Evolutionary conservation across 73 alveolate species (phyloP).

Genomic region (Blepharisma japonicum): DNA sequence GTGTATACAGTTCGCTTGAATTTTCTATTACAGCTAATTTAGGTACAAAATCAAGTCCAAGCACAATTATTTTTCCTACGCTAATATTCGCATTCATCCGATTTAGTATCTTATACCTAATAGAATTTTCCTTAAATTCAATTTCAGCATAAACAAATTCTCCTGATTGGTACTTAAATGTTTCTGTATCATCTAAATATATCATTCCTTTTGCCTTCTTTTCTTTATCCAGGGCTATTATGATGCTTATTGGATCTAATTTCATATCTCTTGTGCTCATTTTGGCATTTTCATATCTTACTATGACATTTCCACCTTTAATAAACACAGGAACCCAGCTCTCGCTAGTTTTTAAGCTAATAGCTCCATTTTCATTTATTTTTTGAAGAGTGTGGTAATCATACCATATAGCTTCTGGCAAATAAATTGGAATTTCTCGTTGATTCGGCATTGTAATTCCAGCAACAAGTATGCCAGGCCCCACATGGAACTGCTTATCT

Average conservation of each 20-base stretch:
- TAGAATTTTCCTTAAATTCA: constrained; percentile 32
- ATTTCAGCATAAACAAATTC: constrained; percentile 45
- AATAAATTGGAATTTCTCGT: constrained; percentile 47
- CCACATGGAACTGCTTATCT: constrained; percentile 64
- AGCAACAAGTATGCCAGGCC: constrained; percentile 60
- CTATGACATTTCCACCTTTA: constrained; percentile 63
- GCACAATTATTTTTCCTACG: constrained; percentile 25
- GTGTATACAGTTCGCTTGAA: no score
- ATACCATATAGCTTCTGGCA: constrained; percentile 78
- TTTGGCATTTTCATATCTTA: constrained; percentile 56
- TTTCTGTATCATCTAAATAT: constrained; percentile 61
- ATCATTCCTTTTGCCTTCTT: constrained; percentile 53
- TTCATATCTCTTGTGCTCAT: constrained; percentile 55
- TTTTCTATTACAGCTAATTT: no score
- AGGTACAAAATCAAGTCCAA: neutral
- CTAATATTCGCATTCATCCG: neutral
- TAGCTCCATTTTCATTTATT: constrained; percentile 29
- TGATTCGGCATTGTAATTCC: constrained; percentile 37
- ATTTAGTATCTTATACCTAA: neutral
- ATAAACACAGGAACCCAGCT: constrained; percentile 57
- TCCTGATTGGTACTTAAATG: constrained; percentile 54
- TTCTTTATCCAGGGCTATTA: constrained; percentile 44
- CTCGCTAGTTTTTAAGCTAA: constrained; percentile 32
- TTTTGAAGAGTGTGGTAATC: constrained; percentile 47
- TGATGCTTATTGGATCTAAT: constrained; percentile 67